phyloP scores from a whole-genome alignment of 345 rosid species.

The Linum trigynum region DNA sequence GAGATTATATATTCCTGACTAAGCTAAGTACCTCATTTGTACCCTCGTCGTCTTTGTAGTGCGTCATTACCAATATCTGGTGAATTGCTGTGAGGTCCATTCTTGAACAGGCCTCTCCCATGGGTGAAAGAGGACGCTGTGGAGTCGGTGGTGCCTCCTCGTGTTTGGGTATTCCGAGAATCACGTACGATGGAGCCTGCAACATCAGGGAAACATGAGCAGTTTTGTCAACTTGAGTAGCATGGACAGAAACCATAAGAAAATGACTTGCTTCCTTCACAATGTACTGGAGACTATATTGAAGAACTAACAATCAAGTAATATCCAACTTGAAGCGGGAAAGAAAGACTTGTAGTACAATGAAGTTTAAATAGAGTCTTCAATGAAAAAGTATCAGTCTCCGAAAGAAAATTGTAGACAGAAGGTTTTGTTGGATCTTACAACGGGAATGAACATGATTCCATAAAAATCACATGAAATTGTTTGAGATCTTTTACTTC shows the following conservation, averaged over 20 bases:
- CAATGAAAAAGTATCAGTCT: too few relatives aligned
- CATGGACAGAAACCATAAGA: too few relatives aligned
- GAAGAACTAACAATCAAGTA: background rate
- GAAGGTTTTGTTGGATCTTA: too few relatives aligned
- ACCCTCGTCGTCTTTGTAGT: conserved; percentile 95
- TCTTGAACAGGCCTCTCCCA: conserved; percentile 95
- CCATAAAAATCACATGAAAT: too few relatives aligned
- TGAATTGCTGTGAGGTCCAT: conserved; percentile 96
- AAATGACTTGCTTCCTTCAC: too few relatives aligned
- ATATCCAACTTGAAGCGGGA: background rate
- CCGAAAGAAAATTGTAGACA: too few relatives aligned
- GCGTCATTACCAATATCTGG: conserved; percentile 71
- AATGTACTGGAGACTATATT: too few relatives aligned
- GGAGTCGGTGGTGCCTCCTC: conserved; percentile 65
- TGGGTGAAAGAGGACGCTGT: conserved; percentile 64
- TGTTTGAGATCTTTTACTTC: too few relatives aligned
- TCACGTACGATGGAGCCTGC: conserved; percentile 82
- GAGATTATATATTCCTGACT: background rate
- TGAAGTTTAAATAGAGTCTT: background rate
- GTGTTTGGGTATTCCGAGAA: conserved; percentile 70
- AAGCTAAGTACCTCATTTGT: conserved; percentile 58
- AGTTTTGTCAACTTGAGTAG: background rate
- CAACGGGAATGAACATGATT: too few relatives aligned
- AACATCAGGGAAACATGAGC: background rate
- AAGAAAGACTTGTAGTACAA: background rate